Evolutionary conservation across 768 basidiomycete species (phyloP).

Genomic region (Pleurotus tuoliensis): DNA sequence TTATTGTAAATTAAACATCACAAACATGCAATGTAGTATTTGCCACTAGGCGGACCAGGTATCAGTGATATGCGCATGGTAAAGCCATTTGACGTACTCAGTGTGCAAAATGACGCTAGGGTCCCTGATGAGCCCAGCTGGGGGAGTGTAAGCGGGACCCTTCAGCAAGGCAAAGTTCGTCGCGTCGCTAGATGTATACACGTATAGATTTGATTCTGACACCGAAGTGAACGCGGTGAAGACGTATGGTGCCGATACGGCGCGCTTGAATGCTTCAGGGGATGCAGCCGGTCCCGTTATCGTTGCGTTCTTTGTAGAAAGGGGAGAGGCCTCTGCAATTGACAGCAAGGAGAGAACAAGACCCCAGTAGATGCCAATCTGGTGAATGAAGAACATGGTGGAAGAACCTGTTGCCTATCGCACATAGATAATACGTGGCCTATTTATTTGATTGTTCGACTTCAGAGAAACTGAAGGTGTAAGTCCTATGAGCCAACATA

Average conservation of each 20-base stretch:
- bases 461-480: too few relatives aligned
- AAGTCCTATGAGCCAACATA: too few relatives aligned
- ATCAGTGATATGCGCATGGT: not conserved
- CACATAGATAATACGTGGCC: too few relatives aligned
- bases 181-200: constrained; percentile 29
- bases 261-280: constrained; percentile 25
- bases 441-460: too few relatives aligned
- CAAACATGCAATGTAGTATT: constrained; percentile 31
- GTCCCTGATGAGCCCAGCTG: constrained; percentile 30
- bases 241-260: constrained; percentile 26
- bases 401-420: too few relatives aligned
- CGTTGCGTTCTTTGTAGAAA: not conserved
- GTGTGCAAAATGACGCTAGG: constrained; percentile 32
- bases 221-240: constrained; percentile 30
- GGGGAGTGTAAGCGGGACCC: constrained; percentile 31
- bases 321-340: not conserved
- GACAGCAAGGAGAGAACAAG: not conserved
- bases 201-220: constrained; percentile 31
- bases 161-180: constrained; percentile 26
- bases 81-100: constrained; percentile 19
- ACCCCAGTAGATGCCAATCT: too few relatives aligned
- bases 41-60: constrained; percentile 18
- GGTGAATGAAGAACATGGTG: too few relatives aligned
- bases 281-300: constrained; percentile 19
- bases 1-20: not conserved